A percentile compares a stretch with the other conserved stretches of the same genome.
These are phyloP conservation scores for Letharia columbiana DNA, from an alignment of 495 filamentous ascomycete genomes.

Conservation along the genomic window DNA sequence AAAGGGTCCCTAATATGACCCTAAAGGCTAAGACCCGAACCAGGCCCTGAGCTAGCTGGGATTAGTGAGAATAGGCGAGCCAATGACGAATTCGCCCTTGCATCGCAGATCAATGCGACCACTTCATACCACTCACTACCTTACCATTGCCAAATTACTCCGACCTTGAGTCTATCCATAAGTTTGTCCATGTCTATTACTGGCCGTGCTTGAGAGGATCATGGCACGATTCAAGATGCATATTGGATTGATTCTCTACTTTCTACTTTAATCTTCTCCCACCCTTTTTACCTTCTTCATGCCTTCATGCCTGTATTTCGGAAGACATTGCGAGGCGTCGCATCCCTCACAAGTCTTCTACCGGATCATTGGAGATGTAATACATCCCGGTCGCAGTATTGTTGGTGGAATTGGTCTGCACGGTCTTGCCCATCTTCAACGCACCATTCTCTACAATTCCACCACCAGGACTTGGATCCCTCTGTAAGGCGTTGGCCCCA, in stretches of 20 bases:
- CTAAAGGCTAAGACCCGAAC: background rate
- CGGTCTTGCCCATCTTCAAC: conserved; percentile 40
- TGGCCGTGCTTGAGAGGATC: background rate
- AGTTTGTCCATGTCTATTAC: no score
- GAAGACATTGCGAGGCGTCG: background rate
- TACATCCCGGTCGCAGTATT: conserved; percentile 36
- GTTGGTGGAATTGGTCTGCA: conserved; percentile 41
- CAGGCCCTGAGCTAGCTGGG: conserved; percentile 3
- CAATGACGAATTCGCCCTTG: conserved; percentile 5
- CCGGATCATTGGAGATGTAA: conserved; percentile 21
- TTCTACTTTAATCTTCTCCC: background rate
- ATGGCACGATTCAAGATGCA: background rate
- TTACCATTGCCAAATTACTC: no score
- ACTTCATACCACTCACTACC: no score
- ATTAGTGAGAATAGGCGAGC: conserved; percentile 12
- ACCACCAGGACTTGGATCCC: conserved; percentile 36
- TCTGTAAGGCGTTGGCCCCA: conserved; percentile 46
- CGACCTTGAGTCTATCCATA: no score
- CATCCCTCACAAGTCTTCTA: conserved; percentile 18
- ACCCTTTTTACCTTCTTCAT: background rate
- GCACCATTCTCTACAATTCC: conserved; percentile 41
- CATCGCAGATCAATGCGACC: background rate
- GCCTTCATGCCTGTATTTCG: background rate
- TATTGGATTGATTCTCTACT: background rate
- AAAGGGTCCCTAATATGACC: background rate